These are phyloP conservation scores for Penicillium odoratum DNA, from an alignment of 495 filamentous ascomycete species.

Conservation along the genomic window DNA sequence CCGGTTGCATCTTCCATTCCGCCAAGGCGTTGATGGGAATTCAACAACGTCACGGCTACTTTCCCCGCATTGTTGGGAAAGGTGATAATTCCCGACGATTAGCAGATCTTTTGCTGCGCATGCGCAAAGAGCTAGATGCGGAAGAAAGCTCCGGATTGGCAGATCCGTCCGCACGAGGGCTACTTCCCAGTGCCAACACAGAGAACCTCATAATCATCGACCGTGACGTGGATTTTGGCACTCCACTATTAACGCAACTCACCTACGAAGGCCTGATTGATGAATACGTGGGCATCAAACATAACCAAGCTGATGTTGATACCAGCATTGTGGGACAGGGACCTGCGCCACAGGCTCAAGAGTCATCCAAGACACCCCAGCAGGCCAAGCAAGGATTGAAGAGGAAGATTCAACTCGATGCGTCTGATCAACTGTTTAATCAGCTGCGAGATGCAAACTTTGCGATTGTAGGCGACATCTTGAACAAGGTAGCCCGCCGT, in stretches of 20 bases:
- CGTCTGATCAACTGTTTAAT: conserved; percentile 84
- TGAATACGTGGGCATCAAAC: conserved; percentile 84
- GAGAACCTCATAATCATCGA: conserved; percentile 95
- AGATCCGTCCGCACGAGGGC: conserved; percentile 60
- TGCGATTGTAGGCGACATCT: conserved; percentile 81
- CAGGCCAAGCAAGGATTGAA: conserved; percentile 67
- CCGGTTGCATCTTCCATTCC: conserved; percentile 81
- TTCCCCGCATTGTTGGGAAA: conserved; percentile 94
- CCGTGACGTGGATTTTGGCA: conserved; percentile 90
- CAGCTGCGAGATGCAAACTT: conserved; percentile 93
- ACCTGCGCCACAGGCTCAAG: conserved; percentile 52
- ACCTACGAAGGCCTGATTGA: conserved; percentile 98
- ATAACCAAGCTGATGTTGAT: conserved; percentile 92
- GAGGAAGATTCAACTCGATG: conserved; percentile 86
- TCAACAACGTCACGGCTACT: conserved; percentile 88
- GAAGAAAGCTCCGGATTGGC: conserved; percentile 65
- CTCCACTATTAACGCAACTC: conserved; percentile 86
- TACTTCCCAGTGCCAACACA: conserved; percentile 80
- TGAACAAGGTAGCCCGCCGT: conserved; percentile 89
- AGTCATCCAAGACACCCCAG: conserved; percentile 54
- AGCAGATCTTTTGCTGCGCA: conserved; percentile 84
- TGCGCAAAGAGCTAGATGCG: conserved; percentile 86
- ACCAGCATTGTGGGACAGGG: conserved; percentile 81
- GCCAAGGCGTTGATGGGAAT: conserved; percentile 94
- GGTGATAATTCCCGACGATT: conserved; percentile 89